Evolutionary conservation across 148 eudicot species (phyloP), one percentile per base, ranked within the genome.

Genomic region (Vaccinium myrtillus): DNA sequence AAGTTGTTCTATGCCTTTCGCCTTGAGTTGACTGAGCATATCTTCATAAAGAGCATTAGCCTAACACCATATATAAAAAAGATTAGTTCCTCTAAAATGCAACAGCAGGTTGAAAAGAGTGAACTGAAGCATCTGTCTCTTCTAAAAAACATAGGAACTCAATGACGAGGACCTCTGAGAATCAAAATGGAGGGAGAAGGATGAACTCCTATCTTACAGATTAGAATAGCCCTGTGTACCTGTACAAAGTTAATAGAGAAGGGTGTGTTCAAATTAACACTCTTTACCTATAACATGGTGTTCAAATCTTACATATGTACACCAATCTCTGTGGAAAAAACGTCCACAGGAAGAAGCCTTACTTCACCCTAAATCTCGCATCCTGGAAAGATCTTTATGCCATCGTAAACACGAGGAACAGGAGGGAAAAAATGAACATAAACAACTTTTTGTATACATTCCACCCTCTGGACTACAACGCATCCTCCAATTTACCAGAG

Each of bases 41-140:
- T 94, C 98, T 85, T 92, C 94, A 69, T 92, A 95, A 14, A 93
- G 83, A 53, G 98, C 94, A 90, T 97, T 97, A 53, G 89, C 98
- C 99, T 97, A 77, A 59, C 71, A 82, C 30, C 77, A 75, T 25
- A 84, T 63, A 27, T 50, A 73, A 27, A 27, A 27, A 75, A 56
- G 27, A 39, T 39, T 32, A 75, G 46, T 15, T 12, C 81, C 77
- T 30, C 49, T 73, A 36, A 73, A 73, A 50, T 48, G 67, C n/a
- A 74, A 82, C 13, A 5, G 48, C 51, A 19, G 18, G 43, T 30
- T 23, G 51, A 30, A 74, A 18, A 23, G 8, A 15, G 8, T n/a
- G 23, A 55, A 56, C 50, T 63, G 32, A 46, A 75, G 77, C 49
- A 69, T 73, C 77, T 15, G 21, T 49, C 43, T 32, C 21, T 73